Percentiles rank a stretch among this genome's conserved stretches.
These are phyloP conservation scores for Botrytis tulipae DNA, from an alignment of 2,329 filamentous ascomycete genomes.

Conservation along the genomic window DNA sequence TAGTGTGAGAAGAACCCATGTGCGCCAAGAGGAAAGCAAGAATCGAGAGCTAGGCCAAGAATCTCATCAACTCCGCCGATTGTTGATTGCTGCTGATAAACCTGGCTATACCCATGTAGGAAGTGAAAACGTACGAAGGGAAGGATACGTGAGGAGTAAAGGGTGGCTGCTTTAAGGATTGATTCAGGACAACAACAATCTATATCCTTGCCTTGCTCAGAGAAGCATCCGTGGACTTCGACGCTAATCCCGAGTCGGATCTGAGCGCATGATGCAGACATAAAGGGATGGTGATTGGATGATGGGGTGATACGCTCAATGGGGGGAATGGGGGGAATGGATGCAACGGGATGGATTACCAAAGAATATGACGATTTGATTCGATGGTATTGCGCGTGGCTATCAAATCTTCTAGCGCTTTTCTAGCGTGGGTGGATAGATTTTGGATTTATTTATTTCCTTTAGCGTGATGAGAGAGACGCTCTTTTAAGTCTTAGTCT, in stretches of 20 bases:
- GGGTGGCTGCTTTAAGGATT: neutral
- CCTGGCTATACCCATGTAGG: neutral
- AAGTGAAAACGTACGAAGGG: too few relatives aligned
- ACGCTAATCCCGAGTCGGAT: neutral
- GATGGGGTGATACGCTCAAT: neutral
- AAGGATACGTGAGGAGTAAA: neutral
- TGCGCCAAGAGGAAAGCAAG: neutral
- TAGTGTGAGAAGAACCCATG: neutral
- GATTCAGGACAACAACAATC: neutral
- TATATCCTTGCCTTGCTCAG: neutral
- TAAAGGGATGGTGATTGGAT: neutral
- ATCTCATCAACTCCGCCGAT: neutral
- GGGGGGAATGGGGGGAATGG: neutral
- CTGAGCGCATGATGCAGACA: neutral
- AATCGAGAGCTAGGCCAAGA: neutral
- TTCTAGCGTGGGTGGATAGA: neutral
- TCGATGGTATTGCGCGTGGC: neutral
- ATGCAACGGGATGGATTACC: neutral
- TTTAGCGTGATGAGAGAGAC: neutral
- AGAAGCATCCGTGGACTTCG: neutral
- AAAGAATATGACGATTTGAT: neutral
- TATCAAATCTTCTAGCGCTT: conserved; percentile 9
- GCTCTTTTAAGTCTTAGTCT: neutral
- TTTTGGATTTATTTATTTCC: neutral
- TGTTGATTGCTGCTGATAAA: neutral